phyloP scores from a whole-genome alignment of 495 filamentous ascomycete species.

The Chlorociboria aeruginascens region DNA sequence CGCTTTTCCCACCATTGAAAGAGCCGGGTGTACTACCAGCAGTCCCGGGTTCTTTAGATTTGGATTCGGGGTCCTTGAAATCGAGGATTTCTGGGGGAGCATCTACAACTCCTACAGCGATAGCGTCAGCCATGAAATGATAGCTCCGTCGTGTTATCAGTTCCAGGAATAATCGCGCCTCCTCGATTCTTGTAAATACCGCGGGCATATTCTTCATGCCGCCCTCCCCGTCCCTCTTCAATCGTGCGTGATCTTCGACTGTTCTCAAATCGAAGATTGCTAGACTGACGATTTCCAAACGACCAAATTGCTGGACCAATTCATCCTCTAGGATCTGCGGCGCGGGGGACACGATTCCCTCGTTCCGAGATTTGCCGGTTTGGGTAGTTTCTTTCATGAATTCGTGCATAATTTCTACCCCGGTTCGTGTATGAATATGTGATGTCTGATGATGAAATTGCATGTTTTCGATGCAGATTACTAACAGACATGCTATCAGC shows the following conservation, averaged over 20 bases:
- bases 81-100: no score
- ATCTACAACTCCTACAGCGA: no score
- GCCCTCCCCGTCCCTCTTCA: conserved; percentile 1
- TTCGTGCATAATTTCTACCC: conserved; percentile 3
- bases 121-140: conserved; percentile 3
- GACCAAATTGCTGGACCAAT: conserved; percentile 6
- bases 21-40: no score
- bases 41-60: no score
- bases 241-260: background rate
- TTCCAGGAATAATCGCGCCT: conserved; percentile 8
- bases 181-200: background rate
- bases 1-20: no score
- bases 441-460: conserved; percentile 3
- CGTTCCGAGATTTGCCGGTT: background rate
- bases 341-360: conserved; percentile 3
- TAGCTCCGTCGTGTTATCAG: conserved; percentile 10
- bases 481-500: conserved; percentile 8
- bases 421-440: background rate
- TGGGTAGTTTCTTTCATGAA: background rate
- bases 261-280: background rate
- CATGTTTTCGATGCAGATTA: conserved; percentile 12
- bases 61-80: no score
- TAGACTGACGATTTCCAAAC: conserved; percentile 8
- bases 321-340: conserved; percentile 8
- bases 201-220: conserved; percentile 7